Base-by-base conservation (phyloP, 768 basidiomycete species). In the Lenzites betulinus region DNA sequence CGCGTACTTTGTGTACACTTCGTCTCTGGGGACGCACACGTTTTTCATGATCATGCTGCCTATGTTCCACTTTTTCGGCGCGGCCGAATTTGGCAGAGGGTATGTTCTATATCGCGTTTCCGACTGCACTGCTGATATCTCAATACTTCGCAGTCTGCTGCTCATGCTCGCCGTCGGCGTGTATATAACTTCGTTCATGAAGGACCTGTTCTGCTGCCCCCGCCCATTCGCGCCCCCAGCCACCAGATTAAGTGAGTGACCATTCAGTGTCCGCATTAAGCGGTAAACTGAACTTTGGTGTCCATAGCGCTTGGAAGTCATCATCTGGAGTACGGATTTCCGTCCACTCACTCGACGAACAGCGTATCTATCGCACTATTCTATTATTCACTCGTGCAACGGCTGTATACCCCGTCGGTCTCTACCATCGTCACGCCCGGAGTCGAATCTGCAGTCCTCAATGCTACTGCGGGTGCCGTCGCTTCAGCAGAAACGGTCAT, bases 31-130 rank as follows among this genome's bases (percentile, higher is more conserved):
- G 0, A 93, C 92, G 0, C 93, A 94, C 67, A 93, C 90, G 0
- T 98, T 95, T 76, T 98, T 98, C 81, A 93, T 96, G 89, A 83
- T 86, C 33, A 82, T 90, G 61, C 77, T 99, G 7, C 96, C 96
- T 0, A 78, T 86, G 0, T 80, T 93, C 62, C 96, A 90, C 69
- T 98, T 95, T 79, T 97, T 96, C 69, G 95, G 95, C 0, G 81
- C 86, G 64, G 77, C 76, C 2, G 81, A 87, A 42, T 76, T 87
- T 42, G 93, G 89, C 13, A 74, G 85, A 67, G 93, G 87, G 93
- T 93, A 69, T 64, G 87, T 78, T 23, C 8, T 23, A 7, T 8
- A 11, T 25, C 2, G 23, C 36, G 36, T 41, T 6, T 41, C 18
- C 7, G 15, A 9, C 7, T n/a, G 25, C 56, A 68, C 38, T 39